These are phyloP conservation scores for Mangifera indica DNA, from an alignment of 345 rosid species.

Conservation along the genomic window DNA sequence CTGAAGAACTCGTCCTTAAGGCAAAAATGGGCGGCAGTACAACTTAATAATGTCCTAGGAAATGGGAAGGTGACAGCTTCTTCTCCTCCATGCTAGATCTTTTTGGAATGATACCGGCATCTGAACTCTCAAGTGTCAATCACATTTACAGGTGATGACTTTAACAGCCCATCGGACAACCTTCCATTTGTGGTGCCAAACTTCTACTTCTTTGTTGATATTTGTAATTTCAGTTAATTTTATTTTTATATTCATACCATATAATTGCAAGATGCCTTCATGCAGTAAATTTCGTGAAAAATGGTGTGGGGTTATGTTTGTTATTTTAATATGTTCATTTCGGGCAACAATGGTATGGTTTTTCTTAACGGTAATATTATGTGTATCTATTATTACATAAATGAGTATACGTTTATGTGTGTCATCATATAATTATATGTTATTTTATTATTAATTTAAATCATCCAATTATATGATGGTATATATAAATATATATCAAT, in stretches of 20 bases:
- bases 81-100: background rate
- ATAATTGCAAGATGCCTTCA: background rate
- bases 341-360: background rate
- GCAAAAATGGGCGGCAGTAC: constrained; percentile 53
- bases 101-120: background rate
- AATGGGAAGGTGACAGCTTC: constrained; percentile 19
- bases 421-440: no score
- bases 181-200: background rate
- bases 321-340: background rate
- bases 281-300: background rate
- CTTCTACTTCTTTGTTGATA: background rate
- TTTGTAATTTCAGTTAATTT: background rate
- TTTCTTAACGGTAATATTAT: no score
- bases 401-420: no score
- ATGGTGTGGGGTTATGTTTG: background rate
- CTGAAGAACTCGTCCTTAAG: constrained; percentile 87
- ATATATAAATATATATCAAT: no score
- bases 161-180: background rate
- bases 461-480: no score
- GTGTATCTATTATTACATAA: no score
- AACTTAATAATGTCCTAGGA: constrained; percentile 27
- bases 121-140: background rate
- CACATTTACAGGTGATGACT: constrained; percentile 3
- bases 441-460: no score
- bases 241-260: background rate